phyloP scores from a whole-genome alignment of 345 rosid genomes.

The Populus alba region DNA sequence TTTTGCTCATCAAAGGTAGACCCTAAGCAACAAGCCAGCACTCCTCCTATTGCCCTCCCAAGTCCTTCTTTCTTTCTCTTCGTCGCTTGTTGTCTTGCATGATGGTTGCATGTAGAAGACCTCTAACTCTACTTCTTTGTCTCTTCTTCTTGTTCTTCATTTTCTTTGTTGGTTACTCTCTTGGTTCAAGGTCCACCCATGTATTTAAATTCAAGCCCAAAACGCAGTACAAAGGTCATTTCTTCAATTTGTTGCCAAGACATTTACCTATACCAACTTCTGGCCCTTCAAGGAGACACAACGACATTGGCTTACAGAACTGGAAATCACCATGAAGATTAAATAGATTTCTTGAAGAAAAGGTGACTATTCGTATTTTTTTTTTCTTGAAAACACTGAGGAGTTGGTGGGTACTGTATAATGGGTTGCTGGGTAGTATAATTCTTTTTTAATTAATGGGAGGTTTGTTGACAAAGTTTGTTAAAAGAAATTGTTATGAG shows the following conservation, averaged over 20 bases:
- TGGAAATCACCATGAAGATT: slow-evolving; percentile 50
- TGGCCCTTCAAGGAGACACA: slow-evolving; percentile 91
- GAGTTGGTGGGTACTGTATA: slow-evolving; percentile 18
- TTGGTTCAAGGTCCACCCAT: slow-evolving; percentile 50
- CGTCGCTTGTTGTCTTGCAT: neutral
- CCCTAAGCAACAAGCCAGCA: neutral
- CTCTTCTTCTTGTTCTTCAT: slow-evolving; percentile 17
- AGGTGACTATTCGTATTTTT: slow-evolving; percentile 22
- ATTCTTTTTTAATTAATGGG: neutral
- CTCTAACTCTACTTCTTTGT: slow-evolving; percentile 9
- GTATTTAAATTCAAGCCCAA: slow-evolving; percentile 45
- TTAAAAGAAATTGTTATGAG: neutral
- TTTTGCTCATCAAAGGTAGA: slow-evolving; percentile 12
- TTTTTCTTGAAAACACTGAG: neutral
- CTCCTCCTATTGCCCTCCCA: neutral
- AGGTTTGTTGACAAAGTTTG: slow-evolving; percentile 6
- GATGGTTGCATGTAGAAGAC: slow-evolving; percentile 46
- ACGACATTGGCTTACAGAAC: slow-evolving; percentile 67
- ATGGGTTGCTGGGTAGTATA: slow-evolving; percentile 10
- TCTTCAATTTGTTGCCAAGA: slow-evolving; percentile 72
- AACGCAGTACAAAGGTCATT: slow-evolving; percentile 44
- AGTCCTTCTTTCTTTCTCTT: neutral
- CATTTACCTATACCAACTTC: slow-evolving; percentile 82
- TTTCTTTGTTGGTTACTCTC: slow-evolving; percentile 32
- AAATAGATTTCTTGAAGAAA: neutral